Evolutionary conservation across 192 early-diverging fungal species (phyloP), one percentile per base, ranked within the genome.

Genomic region (Powellomyces hirtus): DNA sequence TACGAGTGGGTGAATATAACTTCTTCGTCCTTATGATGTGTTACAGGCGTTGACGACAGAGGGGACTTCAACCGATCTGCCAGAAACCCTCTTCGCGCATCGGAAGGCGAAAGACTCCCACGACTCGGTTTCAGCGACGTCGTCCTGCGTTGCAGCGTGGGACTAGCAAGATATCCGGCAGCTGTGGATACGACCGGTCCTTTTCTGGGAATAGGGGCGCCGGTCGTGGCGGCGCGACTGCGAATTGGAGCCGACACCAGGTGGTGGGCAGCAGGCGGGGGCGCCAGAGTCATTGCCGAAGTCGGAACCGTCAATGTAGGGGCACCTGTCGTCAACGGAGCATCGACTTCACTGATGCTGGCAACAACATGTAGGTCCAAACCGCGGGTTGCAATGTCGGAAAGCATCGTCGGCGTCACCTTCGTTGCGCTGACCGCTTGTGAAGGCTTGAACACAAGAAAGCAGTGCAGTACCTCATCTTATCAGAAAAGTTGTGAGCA

Each of bases 151-250:
- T 55, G 8, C 14, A 35, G 34, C 5, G 33, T 40, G 26, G 64
- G 64, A 27, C 64, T 66, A 11, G 64, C 64, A 14, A 66, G 50
- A 26, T 66, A 55, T 10, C 64, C 64, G 11, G 64, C 64, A n/a
- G 26, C 16, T 13, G 22, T 22, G 3, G 64, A 37, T 26, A 29
- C 31, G 4, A 38, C 0, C 18, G 64, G 46, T 1, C 4, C 14
- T 34, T 36, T 22, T 0, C 49, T 5, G 4, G 36, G 18, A 20
- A 33, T 34, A n/a, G 50, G 64, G 4, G 52, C 29, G 52, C 52
- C 52, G 18, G 64, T 66, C 4, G 64, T 66, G 5, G 64, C 64
- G 24, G 64, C 49, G 18, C 64, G 64, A 30, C 40, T 22, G 0
- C 64, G 49, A 49, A 27, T 20, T 6, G 62, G 62, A 2, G 53